Evolutionary conservation across 441 rosid genomes (phyloP).

Genomic region (Pelargonium citronellum): DNA sequence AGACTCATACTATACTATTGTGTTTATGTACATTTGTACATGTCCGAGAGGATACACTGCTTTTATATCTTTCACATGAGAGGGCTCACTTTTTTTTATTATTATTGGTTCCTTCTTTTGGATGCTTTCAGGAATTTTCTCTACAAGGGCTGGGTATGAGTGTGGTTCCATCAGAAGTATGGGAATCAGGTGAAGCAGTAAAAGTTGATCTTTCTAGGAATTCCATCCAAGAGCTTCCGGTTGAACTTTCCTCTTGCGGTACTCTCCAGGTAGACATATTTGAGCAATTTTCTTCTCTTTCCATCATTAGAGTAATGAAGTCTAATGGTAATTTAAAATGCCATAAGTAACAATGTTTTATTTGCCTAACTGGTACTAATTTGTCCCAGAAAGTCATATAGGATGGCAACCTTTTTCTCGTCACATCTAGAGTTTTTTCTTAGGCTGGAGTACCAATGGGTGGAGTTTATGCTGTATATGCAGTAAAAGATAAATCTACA

Average conservation of each 20-base stretch:
- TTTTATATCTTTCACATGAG: background rate
- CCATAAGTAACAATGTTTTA: background rate
- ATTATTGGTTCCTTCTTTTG: background rate
- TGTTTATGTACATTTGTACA: background rate
- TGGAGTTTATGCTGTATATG: too few species aligned
- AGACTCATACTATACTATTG: background rate
- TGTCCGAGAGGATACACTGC: background rate
- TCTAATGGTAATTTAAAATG: background rate
- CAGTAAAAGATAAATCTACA: too few species aligned
- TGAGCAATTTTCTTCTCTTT: background rate
- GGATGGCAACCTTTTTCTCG: background rate
- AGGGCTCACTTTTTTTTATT: background rate
- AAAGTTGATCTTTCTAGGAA: slow-evolving; percentile 79
- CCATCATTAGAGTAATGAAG: background rate
- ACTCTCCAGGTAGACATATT: slow-evolving; percentile 55
- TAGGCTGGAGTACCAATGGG: too few species aligned
- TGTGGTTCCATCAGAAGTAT: slow-evolving; percentile 73
- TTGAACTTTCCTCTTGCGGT: slow-evolving; percentile 62
- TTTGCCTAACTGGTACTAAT: background rate
- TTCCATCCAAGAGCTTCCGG: slow-evolving; percentile 69
- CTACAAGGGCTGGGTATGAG: slow-evolving; percentile 61
- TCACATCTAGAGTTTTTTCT: too few species aligned
- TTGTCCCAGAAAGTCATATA: slow-evolving; percentile 1
- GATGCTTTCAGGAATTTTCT: slow-evolving; percentile 61
- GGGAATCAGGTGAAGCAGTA: slow-evolving; percentile 65